Evolutionary conservation across 2,329 filamentous ascomycete species (phyloP).

Genomic region (Neurospora sp.): DNA sequence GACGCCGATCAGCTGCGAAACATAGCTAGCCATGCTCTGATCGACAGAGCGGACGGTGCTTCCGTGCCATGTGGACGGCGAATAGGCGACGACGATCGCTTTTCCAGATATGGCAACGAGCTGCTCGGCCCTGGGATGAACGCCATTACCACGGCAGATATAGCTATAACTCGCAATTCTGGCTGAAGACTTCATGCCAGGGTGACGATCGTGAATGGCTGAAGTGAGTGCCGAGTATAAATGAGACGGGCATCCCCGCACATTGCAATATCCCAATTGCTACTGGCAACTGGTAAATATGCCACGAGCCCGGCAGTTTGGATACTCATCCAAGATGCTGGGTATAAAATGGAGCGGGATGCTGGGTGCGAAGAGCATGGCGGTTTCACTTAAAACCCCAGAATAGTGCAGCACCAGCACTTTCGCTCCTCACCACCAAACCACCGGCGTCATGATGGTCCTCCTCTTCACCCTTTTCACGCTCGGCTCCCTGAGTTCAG

Average conservation of each 20-base stretch:
- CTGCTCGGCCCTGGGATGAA: neutral
- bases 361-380: accelerated
- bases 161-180: neutral
- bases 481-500: neutral
- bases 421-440: neutral
- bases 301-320: neutral
- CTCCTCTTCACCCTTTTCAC: neutral
- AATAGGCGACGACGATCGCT: neutral
- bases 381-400: neutral
- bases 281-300: neutral
- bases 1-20: neutral
- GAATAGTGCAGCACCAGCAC: neutral
- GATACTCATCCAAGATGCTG: neutral
- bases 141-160: neutral
- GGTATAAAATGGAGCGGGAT: neutral
- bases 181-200: neutral
- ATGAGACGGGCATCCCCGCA: neutral
- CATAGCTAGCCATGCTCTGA: neutral
- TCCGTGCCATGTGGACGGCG: neutral
- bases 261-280: neutral
- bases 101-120: neutral
- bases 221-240: neutral
- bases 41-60: neutral
- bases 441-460: neutral
- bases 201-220: neutral